Base-by-base conservation (phyloP, 805 yeast species). In the Candida ulmi region DNA sequence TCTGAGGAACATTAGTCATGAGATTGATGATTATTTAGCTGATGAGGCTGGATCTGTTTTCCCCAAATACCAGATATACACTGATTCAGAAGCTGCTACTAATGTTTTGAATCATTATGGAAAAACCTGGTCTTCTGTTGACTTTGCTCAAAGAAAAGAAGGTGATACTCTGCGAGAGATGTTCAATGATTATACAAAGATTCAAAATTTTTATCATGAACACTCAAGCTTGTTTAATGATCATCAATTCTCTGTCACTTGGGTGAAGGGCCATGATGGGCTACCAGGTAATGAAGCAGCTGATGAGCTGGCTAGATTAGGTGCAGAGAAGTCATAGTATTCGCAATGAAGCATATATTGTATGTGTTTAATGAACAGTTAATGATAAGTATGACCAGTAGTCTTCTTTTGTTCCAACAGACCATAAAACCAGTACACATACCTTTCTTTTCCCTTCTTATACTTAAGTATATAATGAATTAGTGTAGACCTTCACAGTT, bases 241-340 rank as follows among this genome's bases (percentile, higher is more conserved):
- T 8, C 61, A 65, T 48, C 40, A 58, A 1, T 62, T 86, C 19
- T 54, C 60, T 5, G 54, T 88, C 21, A 58, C 54, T 5, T 78
- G 91, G 66, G 91, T 87, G 5, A 67, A 63, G 41, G 96, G 91
- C 0, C 96, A 90, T 57, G 59, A 68, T 15, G 90, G 86, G 1
- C 61, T 65, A 28, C 57, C 52, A 11, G 96, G 96, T 0, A 90
- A 88, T 54, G 88, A 79, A 44, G 66, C 56, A 52, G 96, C 96
- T 0, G 96, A 88, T 55, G 54, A 53, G 36, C 63, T 88, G 35
- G 96, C 96, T 3, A 80, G 72, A 41, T 38, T 47, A n/a, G 93
- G 85, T 9, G 81, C 80, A 13, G 68, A 64, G 40, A 46, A 31
- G 9, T 18, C 35, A 4, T 19, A 17, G 11, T 15, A 15, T 7